Percentiles rank a stretch among this genome's conserved stretches.
These are phyloP conservation scores for Magnaporthales sp. DNA, from an alignment of 2,329 filamentous ascomycete species.

Conservation along the genomic window DNA sequence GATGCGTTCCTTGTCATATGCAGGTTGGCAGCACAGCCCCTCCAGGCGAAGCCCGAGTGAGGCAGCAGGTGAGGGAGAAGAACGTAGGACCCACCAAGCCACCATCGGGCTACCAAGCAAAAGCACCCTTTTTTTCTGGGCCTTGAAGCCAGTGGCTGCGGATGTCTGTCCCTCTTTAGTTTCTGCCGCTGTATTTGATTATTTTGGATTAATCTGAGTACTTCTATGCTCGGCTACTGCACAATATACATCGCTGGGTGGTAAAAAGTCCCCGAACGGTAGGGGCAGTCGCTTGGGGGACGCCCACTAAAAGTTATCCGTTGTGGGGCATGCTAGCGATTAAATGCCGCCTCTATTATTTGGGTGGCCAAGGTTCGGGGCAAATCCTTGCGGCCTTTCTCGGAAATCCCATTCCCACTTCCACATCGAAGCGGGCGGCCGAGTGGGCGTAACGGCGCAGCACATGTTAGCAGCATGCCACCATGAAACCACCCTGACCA, in stretches of 20 bases:
- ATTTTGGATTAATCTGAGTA: not conserved
- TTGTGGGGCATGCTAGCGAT: not conserved
- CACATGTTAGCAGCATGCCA: not conserved
- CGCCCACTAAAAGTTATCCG: not conserved
- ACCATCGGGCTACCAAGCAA: not conserved
- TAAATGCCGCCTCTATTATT: not conserved
- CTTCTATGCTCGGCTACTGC: not conserved
- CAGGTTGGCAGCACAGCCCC: not conserved
- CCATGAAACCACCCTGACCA: not conserved
- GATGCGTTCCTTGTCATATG: not conserved
- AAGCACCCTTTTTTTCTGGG: not conserved
- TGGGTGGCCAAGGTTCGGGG: not conserved
- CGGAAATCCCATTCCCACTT: not conserved
- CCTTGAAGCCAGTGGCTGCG: not conserved
- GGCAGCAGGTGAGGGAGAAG: not conserved
- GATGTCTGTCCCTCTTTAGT: not conserved
- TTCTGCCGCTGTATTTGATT: not conserved
- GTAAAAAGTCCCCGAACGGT: not conserved
- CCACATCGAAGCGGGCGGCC: not conserved
- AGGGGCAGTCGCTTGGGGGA: too few relatives aligned
- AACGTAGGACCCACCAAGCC: not conserved
- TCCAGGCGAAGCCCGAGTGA: constrained; percentile 1
- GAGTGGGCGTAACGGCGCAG: not conserved
- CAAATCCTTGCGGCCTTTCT: not conserved
- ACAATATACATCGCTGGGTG: too few relatives aligned